Evolutionary conservation across 345 rosid species (phyloP), one percentile per base, ranked within the genome.

Genomic region (Populus tremula): DNA sequence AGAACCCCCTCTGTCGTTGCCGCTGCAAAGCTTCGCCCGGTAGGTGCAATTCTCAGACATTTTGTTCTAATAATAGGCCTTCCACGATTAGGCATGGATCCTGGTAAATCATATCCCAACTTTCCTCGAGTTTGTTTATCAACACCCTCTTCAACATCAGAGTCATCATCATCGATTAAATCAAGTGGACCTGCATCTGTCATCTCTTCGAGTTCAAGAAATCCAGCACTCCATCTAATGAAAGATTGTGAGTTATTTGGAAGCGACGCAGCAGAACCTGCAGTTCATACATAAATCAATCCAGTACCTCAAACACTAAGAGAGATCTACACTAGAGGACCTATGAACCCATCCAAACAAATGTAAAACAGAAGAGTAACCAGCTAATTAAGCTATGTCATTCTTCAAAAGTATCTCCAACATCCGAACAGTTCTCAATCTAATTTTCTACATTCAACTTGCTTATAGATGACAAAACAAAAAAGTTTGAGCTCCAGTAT

Each of bases 1-100:
- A 91, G 90, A 69, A 96, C 98, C 38, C 98, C 99, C 80, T 96
- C 99, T 2, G 98, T 96, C n/a, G 98, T 93, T 63, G 99, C 97
- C 23, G 97, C 98, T 36, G 93, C 84, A 83, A 96, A 93, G 84
- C 90, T 89, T 63, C 98, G 89, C 14, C 99, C 98, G 18, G 99
- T 96, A 67, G 98, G 99, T 59, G 99, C 91, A 78, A 96, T 89
- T 87, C 90, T 89, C 69, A 96, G 87, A 87, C 90, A 84, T 77
- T 92, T 93, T 33, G 99, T 93, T 79, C 86, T 85, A 86, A 96
- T 80, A 66, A 90, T 83, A 68, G 97, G 93, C 76, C 97, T 91
- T 71, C 97, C 97, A 27, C 79, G 88, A 83, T 93, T 93, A 41
- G 94, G 90, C 88, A 88, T 73, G 77, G 98, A 88, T 78, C 99